Evolutionary conservation across 163 green algal species (phyloP).

Genomic region (Scenedesmus sp.): DNA sequence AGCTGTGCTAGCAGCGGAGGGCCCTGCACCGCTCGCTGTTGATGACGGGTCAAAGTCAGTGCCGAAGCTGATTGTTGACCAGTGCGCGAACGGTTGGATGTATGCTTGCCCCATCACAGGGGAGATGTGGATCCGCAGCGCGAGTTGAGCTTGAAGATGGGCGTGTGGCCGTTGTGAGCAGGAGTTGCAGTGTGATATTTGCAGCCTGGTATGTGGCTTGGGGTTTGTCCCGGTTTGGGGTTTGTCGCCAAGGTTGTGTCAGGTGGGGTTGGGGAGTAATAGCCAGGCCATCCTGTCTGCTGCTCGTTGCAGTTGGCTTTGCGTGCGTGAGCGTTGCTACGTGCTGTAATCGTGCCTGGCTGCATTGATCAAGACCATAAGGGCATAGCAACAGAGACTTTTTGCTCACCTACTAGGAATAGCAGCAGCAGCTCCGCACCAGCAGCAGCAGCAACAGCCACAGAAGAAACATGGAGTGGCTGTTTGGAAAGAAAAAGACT

Average conservation of each 20-base stretch:
- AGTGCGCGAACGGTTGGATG: constrained; percentile 25
- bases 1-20: constrained; percentile 5
- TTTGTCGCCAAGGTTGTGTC: not conserved
- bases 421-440: not conserved
- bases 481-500: constrained; percentile 60
- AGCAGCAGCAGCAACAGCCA: not conserved
- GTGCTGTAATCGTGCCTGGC: not conserved
- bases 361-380: not conserved
- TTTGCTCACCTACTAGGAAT: not conserved
- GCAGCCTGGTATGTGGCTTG: not conserved
- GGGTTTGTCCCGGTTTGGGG: not conserved
- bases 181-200: not conserved
- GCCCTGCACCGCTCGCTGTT: not conserved
- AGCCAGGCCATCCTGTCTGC: not conserved
- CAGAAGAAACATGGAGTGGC: constrained; percentile 29
- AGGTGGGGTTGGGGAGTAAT: not conserved
- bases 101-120: constrained; percentile 39
- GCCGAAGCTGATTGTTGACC: constrained; percentile 18
- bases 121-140: constrained; percentile 33
- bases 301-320: not conserved
- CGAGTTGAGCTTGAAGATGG: not conserved
- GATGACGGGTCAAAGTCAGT: not conserved
- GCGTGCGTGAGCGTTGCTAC: not conserved
- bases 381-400: not conserved
- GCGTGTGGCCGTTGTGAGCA: not conserved